Evolutionary conservation across 345 rosid genomes (phyloP).

Genomic region (Rhizophora mangle): DNA sequence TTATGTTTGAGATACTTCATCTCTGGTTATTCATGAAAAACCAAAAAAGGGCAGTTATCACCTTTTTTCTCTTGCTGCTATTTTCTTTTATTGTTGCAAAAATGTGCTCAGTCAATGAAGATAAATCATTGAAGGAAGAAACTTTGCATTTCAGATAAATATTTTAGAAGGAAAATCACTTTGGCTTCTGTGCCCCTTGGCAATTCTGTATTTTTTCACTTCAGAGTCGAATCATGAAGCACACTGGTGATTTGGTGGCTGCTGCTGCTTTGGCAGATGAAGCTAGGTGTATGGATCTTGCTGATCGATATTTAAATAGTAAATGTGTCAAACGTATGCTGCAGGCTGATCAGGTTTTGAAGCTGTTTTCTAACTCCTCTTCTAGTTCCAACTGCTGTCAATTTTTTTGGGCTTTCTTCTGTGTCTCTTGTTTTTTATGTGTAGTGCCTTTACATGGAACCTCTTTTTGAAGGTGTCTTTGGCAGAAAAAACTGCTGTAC

Average conservation of each 20-base stretch:
- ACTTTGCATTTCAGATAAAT: no score
- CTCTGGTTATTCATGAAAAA: not conserved
- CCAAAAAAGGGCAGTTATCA: not conserved
- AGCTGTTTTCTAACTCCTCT: constrained; percentile 8
- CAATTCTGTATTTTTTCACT: constrained; percentile 18
- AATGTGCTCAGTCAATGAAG: not conserved
- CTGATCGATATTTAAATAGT: constrained; percentile 90
- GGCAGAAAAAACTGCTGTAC: constrained; percentile 91
- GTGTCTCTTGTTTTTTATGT: constrained; percentile 11
- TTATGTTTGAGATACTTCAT: not conserved
- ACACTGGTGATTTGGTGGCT: constrained; percentile 86
- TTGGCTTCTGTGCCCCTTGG: not conserved
- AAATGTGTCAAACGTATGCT: constrained; percentile 97
- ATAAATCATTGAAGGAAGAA: not conserved
- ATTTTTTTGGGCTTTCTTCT: constrained; percentile 4
- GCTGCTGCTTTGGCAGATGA: constrained; percentile 98
- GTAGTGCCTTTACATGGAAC: constrained; percentile 13
- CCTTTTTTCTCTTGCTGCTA: not conserved
- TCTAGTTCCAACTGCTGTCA: not conserved
- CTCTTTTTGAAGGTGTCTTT: constrained; percentile 56
- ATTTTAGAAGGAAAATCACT: not conserved
- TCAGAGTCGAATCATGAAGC: constrained; percentile 97
- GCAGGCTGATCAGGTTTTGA: constrained; percentile 92
- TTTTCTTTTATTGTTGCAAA: not conserved
- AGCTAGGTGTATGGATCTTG: constrained; percentile 99